phyloP scores from a whole-genome alignment of 2,329 filamentous ascomycete species.

The Neopestalotiopsis sp. region DNA sequence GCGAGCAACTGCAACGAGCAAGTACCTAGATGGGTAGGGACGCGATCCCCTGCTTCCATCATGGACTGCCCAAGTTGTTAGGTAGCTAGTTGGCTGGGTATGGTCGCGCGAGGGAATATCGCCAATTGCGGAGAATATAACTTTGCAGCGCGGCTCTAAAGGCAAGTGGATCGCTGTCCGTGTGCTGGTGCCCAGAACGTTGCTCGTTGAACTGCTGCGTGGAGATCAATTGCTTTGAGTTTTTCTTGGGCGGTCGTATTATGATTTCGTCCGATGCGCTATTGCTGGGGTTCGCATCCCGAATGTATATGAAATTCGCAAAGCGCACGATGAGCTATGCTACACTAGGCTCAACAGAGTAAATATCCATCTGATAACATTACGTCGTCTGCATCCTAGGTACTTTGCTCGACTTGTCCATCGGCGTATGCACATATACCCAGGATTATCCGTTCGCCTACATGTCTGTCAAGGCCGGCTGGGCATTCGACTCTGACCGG shows the following conservation, averaged over 20 bases:
- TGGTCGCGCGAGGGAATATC: background rate
- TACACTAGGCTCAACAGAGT: too few relatives aligned
- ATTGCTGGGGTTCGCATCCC: constrained; percentile 1
- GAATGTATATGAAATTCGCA: background rate
- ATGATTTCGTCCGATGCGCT: background rate
- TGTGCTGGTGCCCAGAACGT: background rate
- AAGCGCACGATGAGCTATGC: background rate
- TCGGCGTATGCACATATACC: background rate
- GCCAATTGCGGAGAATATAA: background rate
- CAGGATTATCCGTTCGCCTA: background rate
- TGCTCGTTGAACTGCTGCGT: background rate
- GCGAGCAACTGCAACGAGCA: constrained; percentile 11
- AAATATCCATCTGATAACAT: background rate
- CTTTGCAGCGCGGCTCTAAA: constrained; percentile 14
- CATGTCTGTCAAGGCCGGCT: background rate
- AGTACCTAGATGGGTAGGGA: background rate
- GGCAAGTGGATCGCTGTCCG: constrained; percentile 6
- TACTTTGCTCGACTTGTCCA: background rate
- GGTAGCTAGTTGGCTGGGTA: background rate
- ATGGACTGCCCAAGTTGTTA: constrained; percentile 1
- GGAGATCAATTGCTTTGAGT: constrained; percentile 11
- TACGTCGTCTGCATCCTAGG: constrained; percentile 3
- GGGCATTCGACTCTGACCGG: constrained; percentile 1
- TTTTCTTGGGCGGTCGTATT: background rate
- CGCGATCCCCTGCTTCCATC: background rate